These are phyloP conservation scores for Raddia distichophylla DNA, from an alignment of 176 grass and related monocot genomes.

Conservation along the genomic window DNA sequence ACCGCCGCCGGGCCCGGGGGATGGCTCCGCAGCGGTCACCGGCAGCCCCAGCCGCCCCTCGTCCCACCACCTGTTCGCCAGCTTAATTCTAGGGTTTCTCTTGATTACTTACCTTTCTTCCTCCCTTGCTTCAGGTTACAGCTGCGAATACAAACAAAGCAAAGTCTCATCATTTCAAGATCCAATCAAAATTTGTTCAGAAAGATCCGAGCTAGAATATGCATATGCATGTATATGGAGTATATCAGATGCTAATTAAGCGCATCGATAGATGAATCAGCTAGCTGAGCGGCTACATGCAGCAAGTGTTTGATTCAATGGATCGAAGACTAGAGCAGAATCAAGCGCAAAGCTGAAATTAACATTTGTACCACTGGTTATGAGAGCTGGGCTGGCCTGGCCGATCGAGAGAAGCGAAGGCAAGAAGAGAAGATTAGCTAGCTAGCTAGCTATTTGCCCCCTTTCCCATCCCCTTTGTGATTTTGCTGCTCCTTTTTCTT, in stretches of 20 bases:
- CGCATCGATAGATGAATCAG: neutral
- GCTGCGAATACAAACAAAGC: neutral
- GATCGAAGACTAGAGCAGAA: neutral
- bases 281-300: neutral
- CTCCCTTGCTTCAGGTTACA: neutral
- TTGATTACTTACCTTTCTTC: neutral
- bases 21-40: conserved; percentile 25
- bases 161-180: neutral
- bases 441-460: neutral
- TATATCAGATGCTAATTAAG: too few species aligned
- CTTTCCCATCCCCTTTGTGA: neutral
- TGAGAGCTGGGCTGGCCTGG: neutral
- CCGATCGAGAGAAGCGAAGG: neutral
- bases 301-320: neutral
- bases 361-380: neutral
- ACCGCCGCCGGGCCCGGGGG: conserved; percentile 25
- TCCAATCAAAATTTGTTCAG: conserved; percentile 1
- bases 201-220: neutral
- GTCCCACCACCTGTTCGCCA: conserved; percentile 84
- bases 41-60: conserved; percentile 55
- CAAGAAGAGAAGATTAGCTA: neutral
- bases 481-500: conserved; percentile 15
- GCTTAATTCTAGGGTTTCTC: conserved; percentile 38
- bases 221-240: neutral
- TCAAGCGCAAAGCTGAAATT: neutral